These are phyloP conservation scores for Scutellaria baicalensis DNA, from an alignment of 257 asterid species.

Conservation along the genomic window DNA sequence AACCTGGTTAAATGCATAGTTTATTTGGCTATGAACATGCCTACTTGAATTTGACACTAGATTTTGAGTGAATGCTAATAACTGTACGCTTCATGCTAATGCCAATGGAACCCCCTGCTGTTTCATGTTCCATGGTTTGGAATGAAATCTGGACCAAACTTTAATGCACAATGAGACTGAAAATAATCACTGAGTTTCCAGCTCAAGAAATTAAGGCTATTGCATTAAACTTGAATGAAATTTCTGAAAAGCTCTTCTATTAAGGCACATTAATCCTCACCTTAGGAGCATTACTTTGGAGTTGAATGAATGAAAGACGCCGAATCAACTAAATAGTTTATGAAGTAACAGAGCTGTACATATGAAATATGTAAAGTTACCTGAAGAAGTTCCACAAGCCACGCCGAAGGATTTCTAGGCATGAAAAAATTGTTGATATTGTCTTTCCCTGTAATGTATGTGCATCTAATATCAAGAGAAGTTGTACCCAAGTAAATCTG, in stretches of 20 bases:
- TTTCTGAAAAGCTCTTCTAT: not conserved
- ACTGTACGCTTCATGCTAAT: not conserved
- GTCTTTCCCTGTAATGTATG: constrained; percentile 51
- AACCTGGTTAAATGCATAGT: constrained; percentile 33
- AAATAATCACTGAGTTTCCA: not conserved
- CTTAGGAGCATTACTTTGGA: not conserved
- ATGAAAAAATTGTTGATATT: constrained; percentile 43
- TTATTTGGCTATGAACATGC: not conserved
- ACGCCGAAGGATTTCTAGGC: constrained; percentile 77
- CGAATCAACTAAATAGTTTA: not conserved
- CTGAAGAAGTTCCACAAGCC: constrained; percentile 94
- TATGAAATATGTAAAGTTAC: constrained; percentile 22
- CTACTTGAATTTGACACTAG: not conserved
- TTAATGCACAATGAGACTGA: not conserved
- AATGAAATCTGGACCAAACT: not conserved
- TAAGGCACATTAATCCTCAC: not conserved
- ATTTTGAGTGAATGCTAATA: not conserved
- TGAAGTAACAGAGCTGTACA: not conserved
- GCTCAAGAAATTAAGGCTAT: not conserved
- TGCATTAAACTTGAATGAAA: not conserved
- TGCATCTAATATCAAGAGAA: constrained; percentile 43
- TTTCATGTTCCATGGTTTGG: not conserved
- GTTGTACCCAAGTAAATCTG: constrained; percentile 83
- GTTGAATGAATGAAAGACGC: too few species aligned
- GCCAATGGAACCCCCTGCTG: not conserved